Base-by-base conservation (phyloP, 192 early-diverging fungal genomes). In the Coemansia sp. region DNA sequence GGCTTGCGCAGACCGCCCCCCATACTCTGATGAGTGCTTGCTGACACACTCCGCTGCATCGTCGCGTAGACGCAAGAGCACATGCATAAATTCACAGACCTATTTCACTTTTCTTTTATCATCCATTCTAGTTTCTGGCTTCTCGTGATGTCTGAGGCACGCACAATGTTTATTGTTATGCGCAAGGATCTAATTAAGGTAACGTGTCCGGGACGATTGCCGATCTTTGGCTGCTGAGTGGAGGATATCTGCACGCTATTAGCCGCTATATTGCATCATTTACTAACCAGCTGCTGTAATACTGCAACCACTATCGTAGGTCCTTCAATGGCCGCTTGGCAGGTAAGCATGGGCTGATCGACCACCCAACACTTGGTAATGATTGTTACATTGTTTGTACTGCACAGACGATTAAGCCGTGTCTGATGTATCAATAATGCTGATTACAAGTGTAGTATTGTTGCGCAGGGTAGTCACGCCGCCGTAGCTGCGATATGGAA, bases 161-260 rank as follows among this genome's bases (percentile, higher is more conserved):
- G 89, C 53, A 91, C 89, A 24, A 89, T 93, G 85, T 93, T 88
- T 61, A 86, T 93, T 63, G 87, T 92, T 46, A 84, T 93, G 62
- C 84, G 92, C 29, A 91, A 90, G 67, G 92, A 93, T 64, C 78
- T 93, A 6, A 76, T 83, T 50, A 90, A 91, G 84, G 90, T 89
- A 77, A 36, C 9, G 17, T 19, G 27, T 14, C 39, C 11, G 39
- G 5, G 17, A 14, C 17, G 39, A 46, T 46, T 46, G 39, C 39
- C 39, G 11, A 46, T 46, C 39, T 46, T 14, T 46, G 14, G 39
- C 9, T 46, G 8, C 39, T 17, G 11, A 46, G 39, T 17, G 39
- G 39, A 46, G 14, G 39, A 46, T 46, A 14, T 17, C 14, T 46
- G 39, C 9, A 17, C 17, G 39, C 3, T 46, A 46, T 46, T 46